These are phyloP conservation scores for Amanita inopinata DNA, from an alignment of 768 basidiomycete species.

Conservation along the genomic window DNA sequence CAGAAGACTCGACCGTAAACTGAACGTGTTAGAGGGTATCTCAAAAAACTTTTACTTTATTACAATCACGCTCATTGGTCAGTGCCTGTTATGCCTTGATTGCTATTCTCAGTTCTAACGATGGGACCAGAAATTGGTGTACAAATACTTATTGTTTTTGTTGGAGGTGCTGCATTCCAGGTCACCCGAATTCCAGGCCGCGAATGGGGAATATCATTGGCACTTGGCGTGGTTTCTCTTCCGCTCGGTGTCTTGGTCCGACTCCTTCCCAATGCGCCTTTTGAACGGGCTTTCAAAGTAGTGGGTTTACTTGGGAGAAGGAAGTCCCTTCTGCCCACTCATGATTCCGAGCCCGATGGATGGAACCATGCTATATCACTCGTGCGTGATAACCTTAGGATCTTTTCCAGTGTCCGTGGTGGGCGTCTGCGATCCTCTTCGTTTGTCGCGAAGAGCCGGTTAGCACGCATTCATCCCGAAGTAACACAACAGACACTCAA, in stretches of 20 bases:
- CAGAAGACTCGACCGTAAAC: constrained; percentile 70
- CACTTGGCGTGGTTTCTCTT: constrained; percentile 78
- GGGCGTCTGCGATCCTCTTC: constrained; percentile 82
- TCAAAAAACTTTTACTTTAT: constrained; percentile 77
- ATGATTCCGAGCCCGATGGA: constrained; percentile 46
- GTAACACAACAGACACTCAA: constrained; percentile 36
- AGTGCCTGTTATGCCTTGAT: constrained; percentile 15
- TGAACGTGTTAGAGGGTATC: constrained; percentile 88
- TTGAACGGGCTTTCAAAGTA: constrained; percentile 44
- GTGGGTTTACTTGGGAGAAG: constrained; percentile 54
- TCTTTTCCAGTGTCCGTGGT: constrained; percentile 78
- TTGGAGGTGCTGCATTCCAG: constrained; percentile 88
- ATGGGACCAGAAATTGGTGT: constrained; percentile 62
- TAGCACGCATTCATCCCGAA: constrained; percentile 33
- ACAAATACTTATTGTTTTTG: constrained; percentile 83
- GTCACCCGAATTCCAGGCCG: constrained; percentile 69
- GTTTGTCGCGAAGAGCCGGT: constrained; percentile 75
- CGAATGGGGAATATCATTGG: constrained; percentile 91
- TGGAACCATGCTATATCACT: constrained; percentile 77
- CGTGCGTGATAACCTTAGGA: constrained; percentile 79
- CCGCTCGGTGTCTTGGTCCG: constrained; percentile 82
- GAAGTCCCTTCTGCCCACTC: constrained; percentile 50
- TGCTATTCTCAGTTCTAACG: constrained; percentile 4
- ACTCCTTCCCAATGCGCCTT: constrained; percentile 68
- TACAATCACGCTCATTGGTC: constrained; percentile 76